A percentile compares a stretch with the other conserved stretches of the same genome.
Evolutionary conservation across 2,329 filamentous ascomycete genomes (phyloP).

Genomic region (Colletotrichum limetticola): DNA sequence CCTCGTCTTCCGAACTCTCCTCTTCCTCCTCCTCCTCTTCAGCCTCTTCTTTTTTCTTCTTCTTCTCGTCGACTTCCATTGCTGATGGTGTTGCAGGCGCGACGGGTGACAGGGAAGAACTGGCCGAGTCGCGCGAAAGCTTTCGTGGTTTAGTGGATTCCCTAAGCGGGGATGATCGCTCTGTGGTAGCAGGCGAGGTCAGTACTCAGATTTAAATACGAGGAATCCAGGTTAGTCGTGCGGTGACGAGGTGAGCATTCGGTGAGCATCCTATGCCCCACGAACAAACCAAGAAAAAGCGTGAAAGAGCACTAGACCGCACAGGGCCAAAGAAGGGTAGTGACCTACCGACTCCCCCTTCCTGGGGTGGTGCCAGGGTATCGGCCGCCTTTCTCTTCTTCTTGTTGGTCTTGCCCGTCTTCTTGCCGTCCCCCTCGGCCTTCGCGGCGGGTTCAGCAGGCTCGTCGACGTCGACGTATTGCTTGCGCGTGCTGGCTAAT

Average conservation of each 20-base stretch:
- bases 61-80: slow-evolving; percentile 67
- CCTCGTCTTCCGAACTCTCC: slow-evolving; percentile 68
- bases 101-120: slow-evolving; percentile 69
- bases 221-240: slow-evolving; percentile 4
- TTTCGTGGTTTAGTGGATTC: slow-evolving; percentile 63
- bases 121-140: slow-evolving; percentile 64
- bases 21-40: slow-evolving; percentile 60
- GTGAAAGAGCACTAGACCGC: slow-evolving; percentile 14
- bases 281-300: slow-evolving; percentile 19
- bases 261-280: slow-evolving; percentile 17
- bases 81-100: slow-evolving; percentile 61
- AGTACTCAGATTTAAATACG: slow-evolving; percentile 22
- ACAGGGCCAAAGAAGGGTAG: slow-evolving; percentile 16
- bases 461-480: slow-evolving; percentile 61
- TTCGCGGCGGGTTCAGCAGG: slow-evolving; percentile 58
- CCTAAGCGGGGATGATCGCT: slow-evolving; percentile 64
- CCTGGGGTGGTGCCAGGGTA: slow-evolving; percentile 64
- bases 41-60: slow-evolving; percentile 49
- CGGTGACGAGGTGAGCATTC: slow-evolving; percentile 15
- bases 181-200: slow-evolving; percentile 44
- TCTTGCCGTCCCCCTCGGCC: slow-evolving; percentile 57
- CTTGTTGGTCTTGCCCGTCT: slow-evolving; percentile 64
- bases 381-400: slow-evolving; percentile 83
- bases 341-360: slow-evolving; percentile 50
- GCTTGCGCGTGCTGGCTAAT: slow-evolving; percentile 73